Percentiles rank a stretch among this genome's conserved stretches.
Evolutionary conservation across 805 yeast species (phyloP).

Genomic region (Candida rishiriensis): DNA sequence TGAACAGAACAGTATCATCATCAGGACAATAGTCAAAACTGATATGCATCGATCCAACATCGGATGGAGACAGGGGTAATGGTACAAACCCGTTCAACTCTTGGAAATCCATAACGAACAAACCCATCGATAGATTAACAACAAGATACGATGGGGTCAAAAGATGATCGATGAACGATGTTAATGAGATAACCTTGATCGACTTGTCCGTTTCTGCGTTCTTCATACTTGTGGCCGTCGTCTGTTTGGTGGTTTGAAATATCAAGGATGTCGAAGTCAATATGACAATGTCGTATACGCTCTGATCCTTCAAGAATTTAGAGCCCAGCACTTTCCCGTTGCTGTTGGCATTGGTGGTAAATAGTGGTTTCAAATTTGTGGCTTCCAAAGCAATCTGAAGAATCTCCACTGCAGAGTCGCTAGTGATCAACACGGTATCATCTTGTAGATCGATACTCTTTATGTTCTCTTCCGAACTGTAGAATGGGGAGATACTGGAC

Average conservation of each 20-base stretch:
- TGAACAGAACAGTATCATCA: conserved; percentile 18
- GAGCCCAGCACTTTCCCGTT: conserved; percentile 15
- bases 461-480: conserved; percentile 11
- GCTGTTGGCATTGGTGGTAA: conserved; percentile 11
- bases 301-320: conserved; percentile 13
- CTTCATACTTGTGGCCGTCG: neutral
- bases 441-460: conserved; percentile 14
- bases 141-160: conserved; percentile 19
- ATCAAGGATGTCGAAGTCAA: conserved; percentile 20
- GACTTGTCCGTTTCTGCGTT: neutral
- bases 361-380: conserved; percentile 10
- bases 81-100: conserved; percentile 16
- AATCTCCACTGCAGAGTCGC: conserved; percentile 14
- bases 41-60: neutral
- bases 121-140: conserved; percentile 15
- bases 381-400: conserved; percentile 11
- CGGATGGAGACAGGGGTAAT: conserved; percentile 8
- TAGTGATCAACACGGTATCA: conserved; percentile 16
- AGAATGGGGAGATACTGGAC: conserved; percentile 7
- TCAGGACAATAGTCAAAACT: conserved; percentile 15
- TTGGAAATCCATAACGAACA: conserved; percentile 16
- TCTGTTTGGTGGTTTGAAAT: conserved; percentile 14
- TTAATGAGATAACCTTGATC: conserved; percentile 13
- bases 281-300: conserved; percentile 18
- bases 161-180: conserved; percentile 15